Base-by-base conservation (phyloP, 179 eudicot genomes). In the Camellia oleifera region DNA sequence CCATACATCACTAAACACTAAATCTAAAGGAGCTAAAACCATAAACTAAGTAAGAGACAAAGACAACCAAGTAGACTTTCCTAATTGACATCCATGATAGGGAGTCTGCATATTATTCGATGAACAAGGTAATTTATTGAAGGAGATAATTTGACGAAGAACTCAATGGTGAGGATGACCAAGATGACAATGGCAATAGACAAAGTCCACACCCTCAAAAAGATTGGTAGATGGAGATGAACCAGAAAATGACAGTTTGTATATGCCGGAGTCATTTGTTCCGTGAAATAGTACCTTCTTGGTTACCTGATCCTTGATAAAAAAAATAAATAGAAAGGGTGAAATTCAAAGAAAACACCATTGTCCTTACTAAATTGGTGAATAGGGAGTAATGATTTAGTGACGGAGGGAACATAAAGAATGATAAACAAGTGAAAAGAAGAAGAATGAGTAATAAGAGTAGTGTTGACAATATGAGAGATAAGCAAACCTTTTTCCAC, bases 281-380 rank as follows among this genome's bases (percentile, higher is more conserved):
- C 65, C 15, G 8, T 26, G 20, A 17, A 61, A n/a, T 15, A 61
- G 65, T 14, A 17, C n/a, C 5, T n/a, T 15, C 20, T 61, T 15
- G 65, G 65, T 61, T 18, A 15, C 65, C 26, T 57, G 65, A 61
- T 61, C 68, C 40, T 63, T 63, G 68, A 63, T 63, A 20, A 63
- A 18, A 63, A 12, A 40, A 40, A 7, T 61, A 20, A 61, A 14
- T 61, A 4, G 9, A 63, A 23, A 63, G 23, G 40, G 40, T 32
- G 40, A 32, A 32, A 32, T 32, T 32, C 40, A 32, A 32, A 32
- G 40, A 32, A 32, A 63, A 63, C 68, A 63, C 40, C 32, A 20
- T 63, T 63, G 10, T 63, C 68, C 12, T 63, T 63, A 7, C 40
- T 63, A 10, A 18, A 63, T 63, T 63, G 68, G 7, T 9, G 23